These are phyloP conservation scores for Gloeopeniophorella convolvens DNA, from an alignment of 768 basidiomycete species.

Conservation along the genomic window DNA sequence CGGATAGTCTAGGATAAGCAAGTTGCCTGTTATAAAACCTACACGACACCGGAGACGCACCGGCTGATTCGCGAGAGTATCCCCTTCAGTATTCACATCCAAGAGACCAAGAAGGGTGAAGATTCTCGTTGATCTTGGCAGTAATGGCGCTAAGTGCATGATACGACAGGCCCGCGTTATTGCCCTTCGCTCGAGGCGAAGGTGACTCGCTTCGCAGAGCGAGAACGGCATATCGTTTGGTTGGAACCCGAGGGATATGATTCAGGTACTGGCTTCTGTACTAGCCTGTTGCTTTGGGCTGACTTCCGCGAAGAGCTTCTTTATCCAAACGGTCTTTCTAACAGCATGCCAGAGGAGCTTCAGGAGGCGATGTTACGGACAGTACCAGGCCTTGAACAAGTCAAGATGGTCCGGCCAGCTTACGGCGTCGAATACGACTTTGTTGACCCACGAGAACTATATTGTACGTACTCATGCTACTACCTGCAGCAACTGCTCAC, in stretches of 20 bases:
- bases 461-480: constrained; percentile 40
- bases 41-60: constrained; percentile 69
- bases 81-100: constrained; percentile 76
- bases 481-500: neutral
- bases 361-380: constrained; percentile 82
- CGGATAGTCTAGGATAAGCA: constrained; percentile 60
- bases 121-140: neutral
- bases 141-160: neutral
- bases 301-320: constrained; percentile 52
- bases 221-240: constrained; percentile 71
- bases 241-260: constrained; percentile 91
- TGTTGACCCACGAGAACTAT: constrained; percentile 78
- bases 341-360: constrained; percentile 79
- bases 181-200: constrained; percentile 90
- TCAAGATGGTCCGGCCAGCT: constrained; percentile 75
- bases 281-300: neutral
- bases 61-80: constrained; percentile 68
- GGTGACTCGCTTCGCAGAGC: constrained; percentile 70
- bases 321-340: constrained; percentile 87
- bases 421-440: constrained; percentile 95
- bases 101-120: constrained; percentile 79
- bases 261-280: constrained; percentile 46
- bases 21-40: constrained; percentile 64
- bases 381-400: constrained; percentile 78
- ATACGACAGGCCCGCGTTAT: constrained; percentile 68